These are phyloP conservation scores for Themeda triandra DNA, from an alignment of 176 grass and related monocot genomes.

Conservation along the genomic window DNA sequence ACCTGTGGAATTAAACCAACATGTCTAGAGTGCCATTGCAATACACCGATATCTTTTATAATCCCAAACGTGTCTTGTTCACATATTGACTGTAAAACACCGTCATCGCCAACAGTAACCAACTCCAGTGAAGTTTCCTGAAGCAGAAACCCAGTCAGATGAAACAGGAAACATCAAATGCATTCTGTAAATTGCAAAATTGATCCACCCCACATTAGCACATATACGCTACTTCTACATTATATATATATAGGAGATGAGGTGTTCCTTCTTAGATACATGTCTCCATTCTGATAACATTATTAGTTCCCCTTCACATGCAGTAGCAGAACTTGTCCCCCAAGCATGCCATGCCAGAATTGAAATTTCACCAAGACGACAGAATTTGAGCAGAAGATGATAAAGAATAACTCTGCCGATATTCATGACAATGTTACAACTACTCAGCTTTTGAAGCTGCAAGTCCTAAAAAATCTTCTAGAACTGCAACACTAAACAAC, in stretches of 20 bases:
- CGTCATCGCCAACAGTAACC: constrained; percentile 70
- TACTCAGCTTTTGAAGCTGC: constrained; percentile 8
- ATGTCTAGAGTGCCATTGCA: constrained; percentile 63
- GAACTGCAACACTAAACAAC: neutral
- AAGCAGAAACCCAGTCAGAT: constrained; percentile 15
- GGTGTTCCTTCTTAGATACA: neutral
- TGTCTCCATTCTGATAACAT: neutral
- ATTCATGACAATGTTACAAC: neutral
- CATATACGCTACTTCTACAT: neutral
- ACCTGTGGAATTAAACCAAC: constrained; percentile 51
- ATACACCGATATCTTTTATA: constrained; percentile 86
- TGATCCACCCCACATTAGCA: neutral
- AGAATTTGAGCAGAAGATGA: neutral
- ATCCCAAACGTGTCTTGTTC: constrained; percentile 89
- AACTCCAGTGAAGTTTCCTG: constrained; percentile 95
- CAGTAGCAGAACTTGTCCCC: neutral
- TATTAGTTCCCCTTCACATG: neutral
- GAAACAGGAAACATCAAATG: neutral
- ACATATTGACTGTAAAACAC: constrained; percentile 79
- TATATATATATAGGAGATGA: neutral
- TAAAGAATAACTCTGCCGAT: neutral
- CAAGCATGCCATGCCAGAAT: neutral
- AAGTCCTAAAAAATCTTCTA: neutral
- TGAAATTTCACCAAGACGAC: neutral
- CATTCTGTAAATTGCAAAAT: constrained; percentile 16